Evolutionary conservation across 75 land plant genomes (phyloP), one percentile per base, ranked within the genome.

Genomic region (Picea sitchensis): DNA sequence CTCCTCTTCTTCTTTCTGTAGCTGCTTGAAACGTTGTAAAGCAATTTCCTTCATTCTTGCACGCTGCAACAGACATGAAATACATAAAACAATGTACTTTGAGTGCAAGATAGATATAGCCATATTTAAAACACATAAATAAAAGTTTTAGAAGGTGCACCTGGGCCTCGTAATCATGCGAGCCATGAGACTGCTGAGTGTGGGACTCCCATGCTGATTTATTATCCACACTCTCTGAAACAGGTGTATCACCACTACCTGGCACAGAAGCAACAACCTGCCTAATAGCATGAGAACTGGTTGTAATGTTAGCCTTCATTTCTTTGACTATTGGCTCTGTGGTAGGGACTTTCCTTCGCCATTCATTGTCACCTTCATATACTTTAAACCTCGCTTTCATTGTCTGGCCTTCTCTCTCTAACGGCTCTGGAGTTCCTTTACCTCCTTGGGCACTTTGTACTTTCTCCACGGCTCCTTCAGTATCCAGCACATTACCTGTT

Each of bases 1-100:
- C 73, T 94, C 94, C 80, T 96, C 98, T 77, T 94, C 95, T 73
- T 89, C 93, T 82, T 82, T 86, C 76, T 88, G 93, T 44, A 87
- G 84, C 82, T 96, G 94, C 79, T 83, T 84, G 32, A 90, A 91
- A 61, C 95, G 88, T 79, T 92, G 99, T 56, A 80, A 83, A 21
- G 92, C 95, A 38, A 85, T 82, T 78, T 94, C 99, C 77, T 82
- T 92, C 89, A 86, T 76, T 60, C 82, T 89, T 32, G 90, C 88
- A 61, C 94, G 91, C 98, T 95, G 87, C 34, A 38, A 51, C n/a
- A 56, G 26, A 14, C 17, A n/a, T n/a, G n/a, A 32, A 1, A 31
- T 76, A 0, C 4, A 57, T 57, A 76, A 69, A 69, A 31, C 15
- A 18, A 13, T 26, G 21, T 31, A 34, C 1, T 60, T n/a, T 17